Evolutionary conservation across 2,329 filamentous ascomycete species (phyloP).

Genomic region (Geosmithia putterillii): DNA sequence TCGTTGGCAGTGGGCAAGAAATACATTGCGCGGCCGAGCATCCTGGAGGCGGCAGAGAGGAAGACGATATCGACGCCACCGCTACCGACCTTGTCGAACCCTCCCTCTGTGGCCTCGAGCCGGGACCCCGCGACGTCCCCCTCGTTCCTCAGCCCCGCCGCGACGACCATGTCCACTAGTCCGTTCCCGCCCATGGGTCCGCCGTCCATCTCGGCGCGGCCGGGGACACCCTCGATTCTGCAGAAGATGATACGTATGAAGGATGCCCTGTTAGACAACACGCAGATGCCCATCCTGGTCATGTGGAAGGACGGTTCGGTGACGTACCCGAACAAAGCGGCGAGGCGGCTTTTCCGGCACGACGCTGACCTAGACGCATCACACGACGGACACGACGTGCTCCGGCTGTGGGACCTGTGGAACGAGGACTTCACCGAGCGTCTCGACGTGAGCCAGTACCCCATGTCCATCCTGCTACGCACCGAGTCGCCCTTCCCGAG

Average conservation of each 20-base stretch:
- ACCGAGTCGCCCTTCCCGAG: slow-evolving; percentile 48
- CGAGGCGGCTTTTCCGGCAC: slow-evolving; percentile 35
- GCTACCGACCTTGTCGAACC: slow-evolving; percentile 17
- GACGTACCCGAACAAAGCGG: slow-evolving; percentile 60
- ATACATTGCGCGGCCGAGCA: slow-evolving; percentile 22
- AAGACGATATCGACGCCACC: slow-evolving; percentile 23
- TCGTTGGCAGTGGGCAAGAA: slow-evolving; percentile 20
- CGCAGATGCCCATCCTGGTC: slow-evolving; percentile 60
- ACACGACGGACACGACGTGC: slow-evolving; percentile 40
- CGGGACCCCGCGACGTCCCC: slow-evolving; percentile 34
- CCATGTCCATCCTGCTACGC: slow-evolving; percentile 50
- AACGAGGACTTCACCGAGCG: slow-evolving; percentile 51
- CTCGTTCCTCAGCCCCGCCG: slow-evolving; percentile 36
- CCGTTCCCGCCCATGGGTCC: slow-evolving; percentile 58
- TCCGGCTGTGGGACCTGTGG: slow-evolving; percentile 49
- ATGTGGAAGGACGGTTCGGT: slow-evolving; percentile 75
- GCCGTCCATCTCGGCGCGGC: slow-evolving; percentile 40
- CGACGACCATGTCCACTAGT: slow-evolving; percentile 38
- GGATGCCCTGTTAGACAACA: slow-evolving; percentile 64
- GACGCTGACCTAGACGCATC: slow-evolving; percentile 25
- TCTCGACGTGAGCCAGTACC: slow-evolving; percentile 48
- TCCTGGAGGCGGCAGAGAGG: slow-evolving; percentile 32
- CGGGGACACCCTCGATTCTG: slow-evolving; percentile 50
- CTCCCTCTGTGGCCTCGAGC: slow-evolving; percentile 33
- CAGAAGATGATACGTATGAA: slow-evolving; percentile 67